Percentiles rank a stretch among this genome's conserved stretches.
phyloP scores from a whole-genome alignment of 805 yeast species.

The Yarrowia osloensis region DNA sequence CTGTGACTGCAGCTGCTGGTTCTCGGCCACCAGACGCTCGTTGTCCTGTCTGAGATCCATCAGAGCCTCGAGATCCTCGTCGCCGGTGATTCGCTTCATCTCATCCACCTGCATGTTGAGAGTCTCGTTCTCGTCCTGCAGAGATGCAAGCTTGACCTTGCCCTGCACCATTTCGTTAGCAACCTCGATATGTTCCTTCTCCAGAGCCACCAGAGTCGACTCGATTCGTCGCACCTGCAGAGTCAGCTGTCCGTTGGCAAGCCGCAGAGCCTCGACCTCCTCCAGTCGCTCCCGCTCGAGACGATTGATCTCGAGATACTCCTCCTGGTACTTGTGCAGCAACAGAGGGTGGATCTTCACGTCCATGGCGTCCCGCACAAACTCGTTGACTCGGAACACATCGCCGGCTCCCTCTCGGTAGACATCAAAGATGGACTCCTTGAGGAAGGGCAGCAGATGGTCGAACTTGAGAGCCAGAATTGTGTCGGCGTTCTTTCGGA shows the following conservation, averaged over 20 bases:
- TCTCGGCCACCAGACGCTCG: constrained; percentile 18
- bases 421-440: constrained; percentile 73
- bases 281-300: constrained; percentile 64
- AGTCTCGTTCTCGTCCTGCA: constrained; percentile 72
- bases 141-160: constrained; percentile 70
- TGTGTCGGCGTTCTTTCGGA: constrained; percentile 64
- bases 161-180: constrained; percentile 86
- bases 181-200: constrained; percentile 79
- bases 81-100: constrained; percentile 34
- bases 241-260: constrained; percentile 70
- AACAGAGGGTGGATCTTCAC: constrained; percentile 73
- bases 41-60: constrained; percentile 1
- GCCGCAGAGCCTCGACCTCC: constrained; percentile 60
- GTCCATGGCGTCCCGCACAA: constrained; percentile 76
- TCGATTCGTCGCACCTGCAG: constrained; percentile 74
- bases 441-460: constrained; percentile 69
- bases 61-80: constrained; percentile 13
- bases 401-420: constrained; percentile 52
- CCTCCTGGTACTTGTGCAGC: constrained; percentile 68
- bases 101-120: constrained; percentile 45
- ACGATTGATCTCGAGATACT: constrained; percentile 71
- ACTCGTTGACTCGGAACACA: constrained; percentile 64
- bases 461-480: constrained; percentile 72
- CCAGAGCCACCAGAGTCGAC: constrained; percentile 64
- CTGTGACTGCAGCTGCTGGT: constrained; percentile 19